These are phyloP conservation scores for Citrus sinensis DNA, from an alignment of 345 rosid species.

Conservation along the genomic window DVS_A1.0 CM039169.1:22820501-22821000, in stretches of 20 bases:
- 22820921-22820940: background rate
- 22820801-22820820: background rate
- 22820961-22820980: background rate
- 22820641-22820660: slow-evolving; percentile 11
- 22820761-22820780: slow-evolving; percentile 18
- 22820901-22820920: background rate
- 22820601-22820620: slow-evolving; percentile 26
- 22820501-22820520: slow-evolving; percentile 29
- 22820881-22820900: slow-evolving; percentile 27
- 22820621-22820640: slow-evolving; percentile 8
- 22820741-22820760: slow-evolving; percentile 16
- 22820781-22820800: slow-evolving; percentile 11
- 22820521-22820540: background rate
- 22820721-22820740: slow-evolving; percentile 12
- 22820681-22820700: slow-evolving; percentile 26
- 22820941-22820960: slow-evolving; percentile 6
- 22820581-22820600: slow-evolving; percentile 10
- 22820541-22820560: slow-evolving; percentile 18
- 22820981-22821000: slow-evolving; percentile 42
- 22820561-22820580: background rate
- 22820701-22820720: slow-evolving; percentile 18
- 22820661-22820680: background rate
- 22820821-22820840: background rate
- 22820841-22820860: background rate
- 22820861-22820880: slow-evolving; percentile 6